Percentiles rank a stretch among this genome's conserved stretches.
Evolutionary conservation across 2,329 filamentous ascomycete species (phyloP).

Genomic region (Colletotrichum sidae): DNA sequence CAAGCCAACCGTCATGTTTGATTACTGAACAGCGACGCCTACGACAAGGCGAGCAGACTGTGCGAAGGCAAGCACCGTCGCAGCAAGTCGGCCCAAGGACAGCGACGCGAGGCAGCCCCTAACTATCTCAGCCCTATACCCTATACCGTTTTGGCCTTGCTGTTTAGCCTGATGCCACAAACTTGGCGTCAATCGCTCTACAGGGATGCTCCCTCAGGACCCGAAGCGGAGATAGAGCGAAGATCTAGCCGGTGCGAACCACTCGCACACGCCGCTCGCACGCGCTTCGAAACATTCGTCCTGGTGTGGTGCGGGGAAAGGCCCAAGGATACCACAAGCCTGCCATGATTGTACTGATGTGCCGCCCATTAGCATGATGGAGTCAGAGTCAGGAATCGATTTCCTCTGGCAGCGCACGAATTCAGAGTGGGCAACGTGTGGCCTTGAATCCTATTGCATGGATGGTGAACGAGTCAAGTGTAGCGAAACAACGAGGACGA

Average conservation of each 20-base stretch:
- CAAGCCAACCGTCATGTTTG: no score
- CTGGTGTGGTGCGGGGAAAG: neutral
- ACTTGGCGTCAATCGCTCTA: constrained; percentile 17
- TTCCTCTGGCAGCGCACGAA: no score
- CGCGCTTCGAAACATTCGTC: constrained; percentile 2
- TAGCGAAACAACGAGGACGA: no score
- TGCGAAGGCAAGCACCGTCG: neutral
- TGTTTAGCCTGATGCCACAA: constrained; percentile 24
- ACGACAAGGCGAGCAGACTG: no score
- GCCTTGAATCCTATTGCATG: no score
- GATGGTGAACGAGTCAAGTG: no score
- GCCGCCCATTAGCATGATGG: neutral
- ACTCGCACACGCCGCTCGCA: neutral
- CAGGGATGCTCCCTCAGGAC: constrained; percentile 24
- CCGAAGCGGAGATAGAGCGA: constrained; percentile 14
- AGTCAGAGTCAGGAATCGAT: no score
- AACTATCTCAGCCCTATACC: constrained; percentile 36
- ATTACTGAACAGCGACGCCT: no score
- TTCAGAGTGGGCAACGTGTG: no score
- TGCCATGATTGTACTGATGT: neutral
- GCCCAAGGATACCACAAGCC: neutral
- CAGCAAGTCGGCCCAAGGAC: constrained; percentile 13
- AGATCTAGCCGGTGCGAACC: constrained; percentile 26
- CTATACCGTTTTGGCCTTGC: constrained; percentile 34
- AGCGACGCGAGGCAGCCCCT: neutral